A percentile compares a stretch with the other conserved stretches of the same genome.
Conservation (phyloP, 1,284 basidiomycete genomes). For the Phaffia rhodozyma region DNA sequence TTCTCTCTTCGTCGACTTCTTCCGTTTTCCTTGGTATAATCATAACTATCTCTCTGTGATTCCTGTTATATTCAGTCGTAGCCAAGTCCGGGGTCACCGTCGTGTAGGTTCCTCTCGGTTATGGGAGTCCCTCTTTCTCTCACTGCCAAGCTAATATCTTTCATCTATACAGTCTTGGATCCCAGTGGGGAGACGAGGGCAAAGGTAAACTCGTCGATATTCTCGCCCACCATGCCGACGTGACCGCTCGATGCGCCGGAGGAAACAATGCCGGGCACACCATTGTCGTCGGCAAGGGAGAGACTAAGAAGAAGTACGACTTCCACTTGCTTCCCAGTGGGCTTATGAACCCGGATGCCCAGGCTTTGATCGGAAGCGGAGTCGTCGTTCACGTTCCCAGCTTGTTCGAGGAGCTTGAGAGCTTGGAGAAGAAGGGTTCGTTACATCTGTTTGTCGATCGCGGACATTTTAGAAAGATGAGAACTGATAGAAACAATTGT, state of each 20-base stretch:
- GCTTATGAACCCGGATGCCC: slow-evolving; percentile 77
- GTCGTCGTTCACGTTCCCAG: slow-evolving; percentile 92
- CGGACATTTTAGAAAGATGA: too few relatives aligned
- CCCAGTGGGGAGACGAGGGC: slow-evolving; percentile 94
- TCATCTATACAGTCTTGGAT: slow-evolving; percentile 45
- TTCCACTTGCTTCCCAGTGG: slow-evolving; percentile 94
- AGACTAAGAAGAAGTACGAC: slow-evolving; percentile 72
- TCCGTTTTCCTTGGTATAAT: too few relatives aligned
- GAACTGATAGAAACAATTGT: too few relatives aligned
- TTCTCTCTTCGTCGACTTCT: too few relatives aligned
- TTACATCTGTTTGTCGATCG: not conserved
- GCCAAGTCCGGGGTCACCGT: slow-evolving; percentile 9
- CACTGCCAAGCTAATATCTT: not conserved
- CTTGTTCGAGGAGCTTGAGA: slow-evolving; percentile 87
- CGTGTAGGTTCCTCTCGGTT: not conserved
- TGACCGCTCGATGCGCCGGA: slow-evolving; percentile 93
- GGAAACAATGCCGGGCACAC: slow-evolving; percentile 99
- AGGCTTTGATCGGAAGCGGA: slow-evolving; percentile 81
- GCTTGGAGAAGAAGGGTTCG: slow-evolving; percentile 69
- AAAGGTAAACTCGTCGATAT: slow-evolving; percentile 95
- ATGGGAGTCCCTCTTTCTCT: not conserved
- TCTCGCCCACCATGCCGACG: slow-evolving; percentile 71
- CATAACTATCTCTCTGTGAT: not conserved
- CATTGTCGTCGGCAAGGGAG: slow-evolving; percentile 66
- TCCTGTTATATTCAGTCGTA: not conserved